These are phyloP conservation scores for Penicillium vulpinum DNA, from an alignment of 2,329 filamentous ascomycete species.

Conservation along the genomic window DNA sequence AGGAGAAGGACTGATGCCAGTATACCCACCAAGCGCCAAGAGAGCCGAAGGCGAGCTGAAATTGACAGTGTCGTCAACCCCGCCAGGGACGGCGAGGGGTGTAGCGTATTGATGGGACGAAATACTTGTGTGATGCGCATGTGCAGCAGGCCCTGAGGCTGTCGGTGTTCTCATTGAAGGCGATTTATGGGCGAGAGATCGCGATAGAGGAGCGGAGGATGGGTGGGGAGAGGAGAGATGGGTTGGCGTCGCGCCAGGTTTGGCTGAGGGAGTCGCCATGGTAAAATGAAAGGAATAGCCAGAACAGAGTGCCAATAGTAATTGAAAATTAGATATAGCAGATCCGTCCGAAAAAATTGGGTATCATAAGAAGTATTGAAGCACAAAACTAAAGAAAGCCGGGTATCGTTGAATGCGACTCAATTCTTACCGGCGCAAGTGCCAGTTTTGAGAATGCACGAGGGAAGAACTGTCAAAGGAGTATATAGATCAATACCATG, in stretches of 20 bases:
- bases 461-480: not conserved
- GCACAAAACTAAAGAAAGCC: conserved; percentile 2
- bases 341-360: not conserved
- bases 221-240: conserved; percentile 47
- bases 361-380: conserved; percentile 8
- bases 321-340: not conserved
- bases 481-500: not conserved
- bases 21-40: conserved; percentile 45
- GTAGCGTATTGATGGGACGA: conserved; percentile 47
- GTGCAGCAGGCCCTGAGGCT: conserved; percentile 37
- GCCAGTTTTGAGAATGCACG: not conserved
- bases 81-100: conserved; percentile 40
- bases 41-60: conserved; percentile 49
- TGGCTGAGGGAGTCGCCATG: conserved; percentile 50
- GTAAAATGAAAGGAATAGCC: conserved; percentile 4
- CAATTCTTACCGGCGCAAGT: conserved; percentile 4
- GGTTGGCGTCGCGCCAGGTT: conserved; percentile 46
- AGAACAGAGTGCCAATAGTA: not conserved
- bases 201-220: conserved; percentile 41
- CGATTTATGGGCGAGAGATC: conserved; percentile 47
- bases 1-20: conserved; percentile 44
- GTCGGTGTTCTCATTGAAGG: conserved; percentile 48
- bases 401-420: conserved; percentile 11
- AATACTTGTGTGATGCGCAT: conserved; percentile 35
- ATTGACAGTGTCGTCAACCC: conserved; percentile 43